A percentile compares a stretch with the other conserved stretches of the same genome.
phyloP scores from a whole-genome alignment of 306 rosid species.

The Vigna reflexopilosa region DNA sequence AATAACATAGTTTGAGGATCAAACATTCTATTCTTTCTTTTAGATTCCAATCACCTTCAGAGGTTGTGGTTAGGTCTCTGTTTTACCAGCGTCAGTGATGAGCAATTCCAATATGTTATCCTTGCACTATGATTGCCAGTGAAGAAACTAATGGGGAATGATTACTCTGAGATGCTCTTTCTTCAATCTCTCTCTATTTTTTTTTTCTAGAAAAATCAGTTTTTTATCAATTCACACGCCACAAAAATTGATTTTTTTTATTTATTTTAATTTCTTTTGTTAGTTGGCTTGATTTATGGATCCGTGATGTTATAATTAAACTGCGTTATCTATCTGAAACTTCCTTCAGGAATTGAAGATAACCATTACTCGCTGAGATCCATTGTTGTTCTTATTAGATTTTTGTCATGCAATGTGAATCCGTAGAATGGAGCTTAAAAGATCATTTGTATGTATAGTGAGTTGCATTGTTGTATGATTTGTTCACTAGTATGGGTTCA shows the following conservation, averaged over 20 bases:
- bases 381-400: not conserved
- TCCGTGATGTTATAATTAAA: slow-evolving; percentile 56
- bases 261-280: not conserved
- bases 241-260: not conserved
- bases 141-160: slow-evolving; percentile 78
- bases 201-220: not conserved
- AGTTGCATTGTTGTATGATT: not conserved
- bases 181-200: not conserved
- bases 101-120: slow-evolving; percentile 51
- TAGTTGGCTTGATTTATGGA: slow-evolving; percentile 33
- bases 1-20: not conserved
- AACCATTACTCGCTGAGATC: slow-evolving; percentile 46
- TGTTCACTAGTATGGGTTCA: not conserved
- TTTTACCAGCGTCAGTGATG: slow-evolving; percentile 51
- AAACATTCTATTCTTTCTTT: not conserved
- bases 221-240: no score
- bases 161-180: slow-evolving; percentile 66
- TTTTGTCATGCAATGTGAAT: not conserved
- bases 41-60: not conserved
- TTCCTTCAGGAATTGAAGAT: slow-evolving; percentile 50
- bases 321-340: slow-evolving; percentile 75
- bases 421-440: not conserved
- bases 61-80: not conserved
- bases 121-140: slow-evolving; percentile 80
- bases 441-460: not conserved